Evolutionary conservation across 441 rosid genomes (phyloP), one percentile per base, ranked within the genome.

Genomic region (Jatropha multifida): DNA sequence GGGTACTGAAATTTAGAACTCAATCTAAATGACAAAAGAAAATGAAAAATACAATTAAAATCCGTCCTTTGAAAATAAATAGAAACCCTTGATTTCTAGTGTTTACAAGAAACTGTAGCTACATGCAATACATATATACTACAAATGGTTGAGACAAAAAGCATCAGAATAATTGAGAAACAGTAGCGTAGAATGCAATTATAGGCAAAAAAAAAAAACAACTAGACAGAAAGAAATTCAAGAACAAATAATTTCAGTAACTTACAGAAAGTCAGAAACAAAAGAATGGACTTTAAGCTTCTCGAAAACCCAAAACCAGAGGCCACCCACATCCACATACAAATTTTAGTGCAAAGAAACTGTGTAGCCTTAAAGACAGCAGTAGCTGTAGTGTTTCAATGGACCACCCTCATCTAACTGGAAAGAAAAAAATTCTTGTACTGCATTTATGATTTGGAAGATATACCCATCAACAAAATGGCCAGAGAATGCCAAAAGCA

Each of bases 401-500:
- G 72, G 61, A 49, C 71, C 77, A 58, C 26, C 73, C 20, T 32
- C 75, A 75, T 54, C 75, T 44, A 72, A 71, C 76, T 42, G 78
- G 61, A 52, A 62, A 73, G 72, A 69, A 64, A 61, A 61, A 63
- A 51, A 42, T 42, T 64, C 56, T 41, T 18, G 68, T 37, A 62
- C 51, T 9, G 55, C 68, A 79, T 59, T 51, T 61, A 78, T 72
- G 82, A 65, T 66, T 56, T 69, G 65, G 7, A 69, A 54, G 68
- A 52, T 72, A 75, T 38, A 69, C 44, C 32, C 32, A 23, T 40
- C 4, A 44, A n/a, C 32, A 65, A 51, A 75, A 60, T 59, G 78
- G 69, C 65, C 72, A 79, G 74, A 77, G 79, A 78, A 81, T 44
- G 80, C 75, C 78, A 74, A 86, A 82, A 77, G 74, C 81, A 79